phyloP scores from a whole-genome alignment of 2,329 filamentous ascomycete genomes.

The Microdochium paspali region DNA sequence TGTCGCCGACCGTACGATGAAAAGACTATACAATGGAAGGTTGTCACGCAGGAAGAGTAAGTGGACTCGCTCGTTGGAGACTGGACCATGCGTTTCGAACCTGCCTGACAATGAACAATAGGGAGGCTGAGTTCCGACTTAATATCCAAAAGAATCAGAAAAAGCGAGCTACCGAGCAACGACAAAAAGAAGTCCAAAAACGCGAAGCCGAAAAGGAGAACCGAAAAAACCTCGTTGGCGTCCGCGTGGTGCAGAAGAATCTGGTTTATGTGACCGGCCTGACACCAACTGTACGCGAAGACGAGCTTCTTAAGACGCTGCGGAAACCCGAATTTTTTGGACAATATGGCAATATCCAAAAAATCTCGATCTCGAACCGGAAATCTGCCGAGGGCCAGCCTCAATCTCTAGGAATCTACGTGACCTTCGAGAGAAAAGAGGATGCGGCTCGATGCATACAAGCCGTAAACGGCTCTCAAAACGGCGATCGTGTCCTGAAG shows the following conservation, averaged over 20 bases:
- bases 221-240: constrained; percentile 89
- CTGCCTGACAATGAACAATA: constrained; percentile 21
- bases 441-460: constrained; percentile 86
- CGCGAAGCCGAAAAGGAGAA: constrained; percentile 93
- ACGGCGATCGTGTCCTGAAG: constrained; percentile 77
- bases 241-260: constrained; percentile 96
- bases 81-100: not conserved
- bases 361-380: constrained; percentile 96
- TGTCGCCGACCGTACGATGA: constrained; percentile 94
- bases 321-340: constrained; percentile 92
- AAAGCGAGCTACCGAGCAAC: constrained; percentile 71
- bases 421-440: constrained; percentile 89
- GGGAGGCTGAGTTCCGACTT: constrained; percentile 64
- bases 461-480: constrained; percentile 85
- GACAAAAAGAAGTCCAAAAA: constrained; percentile 92
- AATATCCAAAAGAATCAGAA: constrained; percentile 87
- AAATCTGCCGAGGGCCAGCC: constrained; percentile 69
- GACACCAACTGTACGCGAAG: constrained; percentile 83
- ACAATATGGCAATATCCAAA: constrained; percentile 96
- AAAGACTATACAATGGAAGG: constrained; percentile 93
- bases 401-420: constrained; percentile 91
- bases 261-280: constrained; percentile 95
- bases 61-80: constrained; percentile 21
- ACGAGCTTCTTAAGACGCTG: constrained; percentile 82
- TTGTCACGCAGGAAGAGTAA: constrained; percentile 90